Percentiles rank a stretch among this genome's conserved stretches.
phyloP scores from a whole-genome alignment of 1,284 basidiomycete genomes.

The Meira nashicola region DNA sequence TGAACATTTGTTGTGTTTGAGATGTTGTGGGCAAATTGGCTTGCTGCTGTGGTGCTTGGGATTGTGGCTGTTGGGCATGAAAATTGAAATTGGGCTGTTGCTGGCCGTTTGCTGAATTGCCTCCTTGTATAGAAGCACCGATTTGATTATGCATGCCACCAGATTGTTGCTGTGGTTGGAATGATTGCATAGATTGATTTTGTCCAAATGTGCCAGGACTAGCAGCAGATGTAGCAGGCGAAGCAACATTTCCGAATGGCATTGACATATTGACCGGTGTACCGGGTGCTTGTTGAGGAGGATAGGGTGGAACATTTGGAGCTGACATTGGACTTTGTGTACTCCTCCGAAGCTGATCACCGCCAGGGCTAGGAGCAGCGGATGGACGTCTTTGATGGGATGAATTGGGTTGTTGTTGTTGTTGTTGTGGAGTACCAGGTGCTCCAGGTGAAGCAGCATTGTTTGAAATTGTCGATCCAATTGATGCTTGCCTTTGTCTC shows the following conservation, averaged over 20 bases:
- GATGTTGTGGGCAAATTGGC: too few relatives aligned
- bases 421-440: not conserved
- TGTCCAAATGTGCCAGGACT: not conserved
- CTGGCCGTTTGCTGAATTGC: too few relatives aligned
- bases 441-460: not conserved
- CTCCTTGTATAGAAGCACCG: too few relatives aligned
- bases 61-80: too few relatives aligned
- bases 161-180: not conserved
- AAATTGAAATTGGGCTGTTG: too few relatives aligned
- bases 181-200: not conserved
- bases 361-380: not conserved
- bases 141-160: not conserved
- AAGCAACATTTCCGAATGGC: not conserved
- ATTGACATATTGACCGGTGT: too few relatives aligned
- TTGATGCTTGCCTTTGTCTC: conserved; percentile 17
- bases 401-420: not conserved
- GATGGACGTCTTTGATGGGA: not conserved
- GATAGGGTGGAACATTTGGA: not conserved
- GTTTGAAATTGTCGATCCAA: not conserved
- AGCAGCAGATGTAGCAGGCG: not conserved
- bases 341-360: not conserved
- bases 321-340: conserved; percentile 8
- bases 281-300: not conserved
- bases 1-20: too few relatives aligned
- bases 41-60: too few relatives aligned